Conservation (phyloP, 768 basidiomycete genomes). For the Boletus speciosus region DNA sequence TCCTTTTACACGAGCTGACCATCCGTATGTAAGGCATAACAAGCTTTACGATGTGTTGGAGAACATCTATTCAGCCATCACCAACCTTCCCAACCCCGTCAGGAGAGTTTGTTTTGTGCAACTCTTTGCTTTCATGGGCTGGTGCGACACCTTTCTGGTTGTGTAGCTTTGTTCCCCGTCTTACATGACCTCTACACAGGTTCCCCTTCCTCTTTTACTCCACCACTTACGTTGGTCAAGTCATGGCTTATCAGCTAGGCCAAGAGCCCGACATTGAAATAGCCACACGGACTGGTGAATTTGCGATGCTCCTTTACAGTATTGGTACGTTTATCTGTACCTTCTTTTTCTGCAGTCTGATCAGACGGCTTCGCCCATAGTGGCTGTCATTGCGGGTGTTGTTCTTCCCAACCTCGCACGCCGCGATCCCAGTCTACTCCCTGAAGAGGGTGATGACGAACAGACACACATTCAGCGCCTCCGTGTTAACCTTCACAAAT, state of each 20-base stretch:
- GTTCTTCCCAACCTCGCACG: slow-evolving; percentile 77
- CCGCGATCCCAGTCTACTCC: slow-evolving; percentile 77
- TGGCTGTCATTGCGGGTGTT: slow-evolving; percentile 80
- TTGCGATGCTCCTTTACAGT: slow-evolving; percentile 89
- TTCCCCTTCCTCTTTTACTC: slow-evolving; percentile 95
- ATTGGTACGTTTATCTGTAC: slow-evolving; percentile 50
- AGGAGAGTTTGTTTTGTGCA: slow-evolving; percentile 91
- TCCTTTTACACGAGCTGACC: slow-evolving; percentile 1
- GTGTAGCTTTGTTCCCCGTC: slow-evolving; percentile 3
- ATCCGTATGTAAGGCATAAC: slow-evolving; percentile 33
- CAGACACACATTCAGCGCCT: slow-evolving; percentile 72
- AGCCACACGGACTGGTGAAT: slow-evolving; percentile 82
- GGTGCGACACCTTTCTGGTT: slow-evolving; percentile 44
- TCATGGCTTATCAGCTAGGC: slow-evolving; percentile 80
- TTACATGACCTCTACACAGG: slow-evolving; percentile 39
- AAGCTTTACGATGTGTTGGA: slow-evolving; percentile 68
- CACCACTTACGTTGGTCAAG: slow-evolving; percentile 90
- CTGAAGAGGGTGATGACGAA: slow-evolving; percentile 62
- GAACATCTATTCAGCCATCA: slow-evolving; percentile 72
- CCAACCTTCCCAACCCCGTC: slow-evolving; percentile 78
- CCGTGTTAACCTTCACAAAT: slow-evolving; percentile 65
- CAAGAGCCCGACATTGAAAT: slow-evolving; percentile 74
- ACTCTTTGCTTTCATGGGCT: slow-evolving; percentile 95
- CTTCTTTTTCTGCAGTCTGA: not conserved
- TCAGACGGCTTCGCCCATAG: slow-evolving; percentile 36